Evolutionary conservation across 1,284 basidiomycete genomes (phyloP).

Genomic region (Leccinum variabile): DNA sequence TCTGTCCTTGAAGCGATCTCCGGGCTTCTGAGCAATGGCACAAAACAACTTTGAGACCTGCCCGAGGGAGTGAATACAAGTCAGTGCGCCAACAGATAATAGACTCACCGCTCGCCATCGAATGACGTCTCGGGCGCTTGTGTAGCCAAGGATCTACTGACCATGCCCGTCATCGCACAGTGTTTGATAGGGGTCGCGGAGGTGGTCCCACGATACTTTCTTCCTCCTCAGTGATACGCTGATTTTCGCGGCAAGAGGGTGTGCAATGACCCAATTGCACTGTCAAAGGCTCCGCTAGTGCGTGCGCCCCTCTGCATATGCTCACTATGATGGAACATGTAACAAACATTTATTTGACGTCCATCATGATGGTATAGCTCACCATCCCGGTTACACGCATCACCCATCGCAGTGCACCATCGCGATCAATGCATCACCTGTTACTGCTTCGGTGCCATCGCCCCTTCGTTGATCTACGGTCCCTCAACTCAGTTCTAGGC

Average conservation of each 20-base stretch:
- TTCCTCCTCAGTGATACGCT: no score
- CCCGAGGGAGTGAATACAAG: no score
- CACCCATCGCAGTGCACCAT: not conserved
- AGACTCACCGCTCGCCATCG: not conserved
- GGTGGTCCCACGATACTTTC: no score
- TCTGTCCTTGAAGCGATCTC: constrained; percentile 74
- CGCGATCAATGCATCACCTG: not conserved
- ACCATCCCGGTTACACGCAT: not conserved
- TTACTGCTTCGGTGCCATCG: not conserved
- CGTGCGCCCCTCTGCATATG: not conserved
- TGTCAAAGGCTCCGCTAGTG: not conserved
- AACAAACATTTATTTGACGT: not conserved
- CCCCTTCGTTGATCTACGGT: not conserved
- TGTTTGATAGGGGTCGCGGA: no score
- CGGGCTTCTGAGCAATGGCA: no score
- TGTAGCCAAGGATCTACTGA: not conserved
- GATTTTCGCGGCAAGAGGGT: no score
- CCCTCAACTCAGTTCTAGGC: no score
- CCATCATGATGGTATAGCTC: not conserved
- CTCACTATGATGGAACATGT: not conserved
- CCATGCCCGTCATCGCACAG: no score
- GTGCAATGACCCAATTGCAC: no score
- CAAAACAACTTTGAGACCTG: no score
- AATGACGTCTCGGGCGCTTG: not conserved
- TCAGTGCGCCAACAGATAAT: no score